Evolutionary conservation across 176 grass and related monocot genomes (phyloP), one percentile per base, ranked within the genome.

Genomic region (Aegilops umbellulata): DNA sequence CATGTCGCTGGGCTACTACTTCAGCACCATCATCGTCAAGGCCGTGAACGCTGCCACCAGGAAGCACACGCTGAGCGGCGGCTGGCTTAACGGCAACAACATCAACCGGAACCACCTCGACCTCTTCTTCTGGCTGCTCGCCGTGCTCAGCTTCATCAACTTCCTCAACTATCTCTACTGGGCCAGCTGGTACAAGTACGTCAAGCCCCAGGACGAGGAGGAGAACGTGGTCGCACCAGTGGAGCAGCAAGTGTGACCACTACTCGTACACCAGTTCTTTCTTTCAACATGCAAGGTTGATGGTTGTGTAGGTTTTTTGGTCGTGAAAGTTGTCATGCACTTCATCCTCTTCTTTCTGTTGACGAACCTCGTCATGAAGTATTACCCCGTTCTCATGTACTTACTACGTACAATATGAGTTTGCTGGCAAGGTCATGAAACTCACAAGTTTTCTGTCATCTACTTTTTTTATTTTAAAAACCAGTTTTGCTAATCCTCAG

Each of bases 111-210:
- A 97, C 81, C 90, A 87, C 77, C 88, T 97, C 63, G 90, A 97
- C 64, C 88, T 88, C 86, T 97, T 97, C 90, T 94, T 89, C 84
- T 97, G 94, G 94, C 79, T 94, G 47, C 90, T 97, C 66, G 86
- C 88, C 69, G 92, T 83, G 44, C 87, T 97, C 29, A 97, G 94
- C 90, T 81, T 84, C 63, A 53, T 89, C 69, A 97, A 94, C 78
- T 90, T 94, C 36, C 74, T 94, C 46, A 94, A 92, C 80, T 94
- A 92, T 55, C 74, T 94, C 5, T 92, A 86, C 67, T 91, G 92
- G 90, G 69, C 95, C 10, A 91, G 67, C 42, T 92, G 87, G 92
- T 97, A 94, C 78, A 76, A 80, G 25, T 91, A 91, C 61, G 16
- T 76, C 46, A 88, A 67, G 76, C 41, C 72, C 10, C 81, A 81